Percentiles rank a stretch among this genome's conserved stretches.
Conservation (phyloP, 495 filamentous ascomycete genomes). For the Aspergillus steynii region DNA sequence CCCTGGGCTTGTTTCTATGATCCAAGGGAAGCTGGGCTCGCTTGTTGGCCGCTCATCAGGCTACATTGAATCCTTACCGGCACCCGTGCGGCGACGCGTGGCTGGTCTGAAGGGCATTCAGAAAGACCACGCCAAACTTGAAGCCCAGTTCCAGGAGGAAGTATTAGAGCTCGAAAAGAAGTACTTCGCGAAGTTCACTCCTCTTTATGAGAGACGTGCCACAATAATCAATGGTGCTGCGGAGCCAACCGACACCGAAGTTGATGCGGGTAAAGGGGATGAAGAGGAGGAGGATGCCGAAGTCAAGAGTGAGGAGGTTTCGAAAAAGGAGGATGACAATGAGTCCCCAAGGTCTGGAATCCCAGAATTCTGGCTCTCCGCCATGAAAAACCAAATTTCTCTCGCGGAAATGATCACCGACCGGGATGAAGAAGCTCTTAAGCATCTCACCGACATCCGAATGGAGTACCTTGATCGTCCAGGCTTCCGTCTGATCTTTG, state of each 20-base stretch:
- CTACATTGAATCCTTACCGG: conserved; percentile 94
- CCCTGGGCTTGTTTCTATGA: conserved; percentile 90
- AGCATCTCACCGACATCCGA: conserved; percentile 88
- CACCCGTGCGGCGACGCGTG: conserved; percentile 86
- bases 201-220: conserved; percentile 93
- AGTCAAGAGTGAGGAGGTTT: conserved; percentile 48
- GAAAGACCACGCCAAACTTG: conserved; percentile 97
- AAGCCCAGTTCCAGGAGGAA: conserved; percentile 97
- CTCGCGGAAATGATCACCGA: conserved; percentile 98
- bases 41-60: conserved; percentile 95
- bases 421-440: conserved; percentile 89
- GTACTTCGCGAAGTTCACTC: conserved; percentile 97
- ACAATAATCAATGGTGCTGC: conserved; percentile 85
- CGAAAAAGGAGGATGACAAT: conserved; percentile 48
- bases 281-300: conserved; percentile 69
- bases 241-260: conserved; percentile 84
- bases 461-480: conserved; percentile 99
- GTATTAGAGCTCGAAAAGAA: conserved; percentile 98
- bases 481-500: conserved; percentile 96
- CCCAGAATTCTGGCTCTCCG: conserved; percentile 98
- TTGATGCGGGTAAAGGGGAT: conserved; percentile 82
- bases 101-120: conserved; percentile 95
- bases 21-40: conserved; percentile 90
- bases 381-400: conserved; percentile 98
- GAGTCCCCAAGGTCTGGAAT: conserved; percentile 70